A percentile compares a stretch with the other conserved stretches of the same genome.
Evolutionary conservation across 192 early-diverging fungal genomes (phyloP).

Genomic region (Diversispora epigaea): DNA sequence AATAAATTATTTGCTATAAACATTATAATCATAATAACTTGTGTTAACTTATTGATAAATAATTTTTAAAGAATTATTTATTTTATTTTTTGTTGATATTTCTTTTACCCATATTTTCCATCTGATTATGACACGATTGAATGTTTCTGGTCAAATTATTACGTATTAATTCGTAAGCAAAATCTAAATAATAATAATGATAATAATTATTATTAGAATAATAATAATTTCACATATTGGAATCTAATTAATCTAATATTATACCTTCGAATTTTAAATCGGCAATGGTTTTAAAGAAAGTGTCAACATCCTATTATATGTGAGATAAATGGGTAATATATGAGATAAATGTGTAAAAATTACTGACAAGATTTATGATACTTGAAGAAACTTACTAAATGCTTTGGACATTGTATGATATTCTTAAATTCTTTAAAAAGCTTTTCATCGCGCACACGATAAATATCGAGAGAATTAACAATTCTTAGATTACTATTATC

Average conservation of each 20-base stretch:
- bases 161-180: no score
- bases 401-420: not conserved
- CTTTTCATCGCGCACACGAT: slow-evolving; percentile 6
- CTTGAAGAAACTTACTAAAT: not conserved
- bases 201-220: no score
- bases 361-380: not conserved
- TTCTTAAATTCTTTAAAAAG: slow-evolving; percentile 15
- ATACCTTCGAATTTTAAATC: slow-evolving; percentile 22
- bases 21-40: no score
- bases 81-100: no score
- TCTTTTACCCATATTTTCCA: no score
- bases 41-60: no score
- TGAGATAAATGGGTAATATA: not conserved
- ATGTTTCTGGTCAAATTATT: no score
- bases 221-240: no score
- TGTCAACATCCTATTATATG: not conserved
- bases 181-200: no score
- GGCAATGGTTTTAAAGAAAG: not conserved
- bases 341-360: not conserved
- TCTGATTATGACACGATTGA: no score
- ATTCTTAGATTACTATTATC: not conserved
- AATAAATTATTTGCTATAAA: no score
- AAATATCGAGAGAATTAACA: slow-evolving; percentile 10
- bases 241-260: not conserved
- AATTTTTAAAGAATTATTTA: no score